These are phyloP conservation scores for Aspergillus oerlinghausenensis DNA, from an alignment of 2,329 filamentous ascomycete species.

Conservation along the genomic window DNA sequence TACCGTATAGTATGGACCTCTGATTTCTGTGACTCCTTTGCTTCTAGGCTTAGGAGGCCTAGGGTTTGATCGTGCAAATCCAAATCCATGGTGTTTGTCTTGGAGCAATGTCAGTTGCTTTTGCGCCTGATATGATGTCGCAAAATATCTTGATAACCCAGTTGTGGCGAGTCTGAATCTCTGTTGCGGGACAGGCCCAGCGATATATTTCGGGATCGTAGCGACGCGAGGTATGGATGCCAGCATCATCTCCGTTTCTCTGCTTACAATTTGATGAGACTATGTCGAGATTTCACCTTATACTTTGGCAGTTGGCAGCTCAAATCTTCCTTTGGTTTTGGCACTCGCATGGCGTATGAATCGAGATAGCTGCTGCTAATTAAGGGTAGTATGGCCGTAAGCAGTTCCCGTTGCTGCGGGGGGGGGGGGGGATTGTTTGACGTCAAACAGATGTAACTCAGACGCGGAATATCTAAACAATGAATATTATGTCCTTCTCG, in stretches of 20 bases:
- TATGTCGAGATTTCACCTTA: background rate
- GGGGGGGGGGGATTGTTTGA: conserved; percentile 1
- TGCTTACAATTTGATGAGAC: background rate
- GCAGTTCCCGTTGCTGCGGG: background rate
- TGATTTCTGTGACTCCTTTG: conserved; percentile 51
- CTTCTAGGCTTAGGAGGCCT: conserved; percentile 47
- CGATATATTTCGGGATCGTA: conserved; percentile 5
- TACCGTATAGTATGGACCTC: conserved; percentile 53
- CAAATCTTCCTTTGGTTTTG: background rate
- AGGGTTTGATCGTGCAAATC: conserved; percentile 49
- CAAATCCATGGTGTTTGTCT: conserved; percentile 47
- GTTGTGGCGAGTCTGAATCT: conserved; percentile 6
- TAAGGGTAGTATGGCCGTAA: too few species aligned
- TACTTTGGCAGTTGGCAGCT: background rate
- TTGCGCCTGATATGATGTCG: conserved; percentile 12
- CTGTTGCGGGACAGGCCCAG: conserved; percentile 4
- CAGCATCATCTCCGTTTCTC: conserved; percentile 6
- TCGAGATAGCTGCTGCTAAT: background rate
- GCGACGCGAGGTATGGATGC: background rate
- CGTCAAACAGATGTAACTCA: conserved; percentile 15
- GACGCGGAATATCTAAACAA: background rate
- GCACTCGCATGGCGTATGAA: background rate
- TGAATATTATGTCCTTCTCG: too few species aligned
- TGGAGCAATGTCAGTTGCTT: conserved; percentile 39
- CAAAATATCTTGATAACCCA: conserved; percentile 12